phyloP scores from a whole-genome alignment of 2,329 filamentous ascomycete genomes.

The Camillea tinctor region DNA sequence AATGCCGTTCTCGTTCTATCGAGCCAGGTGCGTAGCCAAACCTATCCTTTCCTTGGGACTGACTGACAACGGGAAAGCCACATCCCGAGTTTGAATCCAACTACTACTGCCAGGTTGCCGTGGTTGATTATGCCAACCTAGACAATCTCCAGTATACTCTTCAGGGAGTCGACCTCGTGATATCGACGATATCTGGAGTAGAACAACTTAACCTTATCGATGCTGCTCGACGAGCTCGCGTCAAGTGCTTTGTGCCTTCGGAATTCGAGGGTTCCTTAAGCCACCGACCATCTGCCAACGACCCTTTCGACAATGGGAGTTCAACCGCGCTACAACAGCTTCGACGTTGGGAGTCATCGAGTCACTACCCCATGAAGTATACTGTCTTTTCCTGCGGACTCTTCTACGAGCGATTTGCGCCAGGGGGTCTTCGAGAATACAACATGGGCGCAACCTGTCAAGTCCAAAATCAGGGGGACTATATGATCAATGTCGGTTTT shows the following conservation, averaged over 20 bases:
- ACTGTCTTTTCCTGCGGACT: constrained; percentile 73
- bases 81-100: constrained; percentile 52
- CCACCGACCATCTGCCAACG: constrained; percentile 48
- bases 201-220: constrained; percentile 71
- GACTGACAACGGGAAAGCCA: constrained; percentile 38
- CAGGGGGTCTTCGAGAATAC: constrained; percentile 60
- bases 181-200: constrained; percentile 68
- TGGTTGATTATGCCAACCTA: constrained; percentile 64
- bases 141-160: constrained; percentile 62
- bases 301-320: constrained; percentile 62
- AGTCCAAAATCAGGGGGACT: constrained; percentile 58
- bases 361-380: constrained; percentile 56
- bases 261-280: constrained; percentile 69
- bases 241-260: constrained; percentile 70
- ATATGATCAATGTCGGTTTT: constrained; percentile 60
- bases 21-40: constrained; percentile 49
- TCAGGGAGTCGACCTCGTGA: constrained; percentile 70
- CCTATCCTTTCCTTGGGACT: constrained; percentile 1
- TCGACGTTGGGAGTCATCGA: constrained; percentile 48
- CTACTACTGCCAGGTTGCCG: constrained; percentile 63
- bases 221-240: constrained; percentile 62
- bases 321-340: constrained; percentile 48
- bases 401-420: constrained; percentile 73
- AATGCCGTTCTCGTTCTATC: constrained; percentile 72
- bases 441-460: constrained; percentile 58